A percentile compares a stretch with the other conserved stretches of the same genome.
These are phyloP conservation scores for Irpex rosettiformis DNA, from an alignment of 1,284 basidiomycete genomes.

Conservation along the genomic window DNA sequence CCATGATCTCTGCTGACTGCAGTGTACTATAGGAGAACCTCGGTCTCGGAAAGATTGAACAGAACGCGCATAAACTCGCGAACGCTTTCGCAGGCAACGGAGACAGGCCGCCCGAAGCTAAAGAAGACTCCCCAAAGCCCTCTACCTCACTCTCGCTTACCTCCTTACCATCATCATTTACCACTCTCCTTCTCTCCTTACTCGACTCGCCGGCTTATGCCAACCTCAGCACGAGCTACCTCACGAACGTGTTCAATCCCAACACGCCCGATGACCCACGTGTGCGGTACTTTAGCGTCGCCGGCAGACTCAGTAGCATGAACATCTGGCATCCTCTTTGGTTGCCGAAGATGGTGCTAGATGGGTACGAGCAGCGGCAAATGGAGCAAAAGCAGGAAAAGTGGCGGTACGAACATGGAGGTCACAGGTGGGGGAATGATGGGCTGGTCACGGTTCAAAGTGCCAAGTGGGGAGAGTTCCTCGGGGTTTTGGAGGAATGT, in stretches of 20 bases:
- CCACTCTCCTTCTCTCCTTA: conserved; percentile 85
- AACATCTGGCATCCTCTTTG: conserved; percentile 93
- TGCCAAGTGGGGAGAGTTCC: conserved; percentile 91
- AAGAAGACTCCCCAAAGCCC: conserved; percentile 26
- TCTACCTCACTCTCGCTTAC: conserved; percentile 41
- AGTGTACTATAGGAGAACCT: conserved; percentile 63
- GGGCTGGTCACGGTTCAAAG: conserved; percentile 89
- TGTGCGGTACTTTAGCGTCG: conserved; percentile 92
- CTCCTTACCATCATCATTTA: conserved; percentile 77
- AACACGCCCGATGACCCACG: conserved; percentile 79
- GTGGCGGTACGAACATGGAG: conserved; percentile 17
- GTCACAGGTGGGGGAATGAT: conserved; percentile 85
- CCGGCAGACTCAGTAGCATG: conserved; percentile 72
- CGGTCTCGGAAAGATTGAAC: conserved; percentile 68
- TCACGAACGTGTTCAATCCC: conserved; percentile 90
- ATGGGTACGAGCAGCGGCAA: conserved; percentile 66
- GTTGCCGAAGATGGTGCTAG: conserved; percentile 93
- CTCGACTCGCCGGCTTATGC: conserved; percentile 97
- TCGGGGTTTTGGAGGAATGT: conserved; percentile 86
- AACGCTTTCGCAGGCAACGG: neutral
- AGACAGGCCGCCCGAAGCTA: conserved; percentile 4
- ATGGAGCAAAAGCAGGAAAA: conserved; percentile 34
- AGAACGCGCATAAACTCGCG: conserved; percentile 33
- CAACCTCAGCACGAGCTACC: conserved; percentile 87
- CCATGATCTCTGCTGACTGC: conserved; percentile 10